Conservation (phyloP, 1,284 basidiomycete species). For the Naganishia sp. region DNA sequence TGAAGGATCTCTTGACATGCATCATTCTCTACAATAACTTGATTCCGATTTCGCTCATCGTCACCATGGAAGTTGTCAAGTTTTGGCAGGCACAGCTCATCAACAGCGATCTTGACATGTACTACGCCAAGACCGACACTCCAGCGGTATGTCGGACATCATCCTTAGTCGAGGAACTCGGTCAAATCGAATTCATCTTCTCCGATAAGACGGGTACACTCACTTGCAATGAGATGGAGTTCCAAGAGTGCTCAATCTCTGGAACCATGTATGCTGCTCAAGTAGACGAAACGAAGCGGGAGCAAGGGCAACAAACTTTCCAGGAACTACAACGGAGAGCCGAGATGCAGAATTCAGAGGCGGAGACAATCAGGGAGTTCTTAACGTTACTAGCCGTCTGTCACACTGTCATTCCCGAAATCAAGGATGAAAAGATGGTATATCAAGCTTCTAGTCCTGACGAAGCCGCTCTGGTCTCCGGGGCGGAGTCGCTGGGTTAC, state of each 20-base stretch:
- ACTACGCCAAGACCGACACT: constrained; percentile 90
- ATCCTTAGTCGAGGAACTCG: constrained; percentile 95
- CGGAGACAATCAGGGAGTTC: constrained; percentile 77
- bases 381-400: constrained; percentile 89
- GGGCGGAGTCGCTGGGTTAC: constrained; percentile 89
- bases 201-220: constrained; percentile 98
- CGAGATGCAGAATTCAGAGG: constrained; percentile 64
- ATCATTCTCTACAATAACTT: constrained; percentile 99
- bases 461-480: constrained; percentile 92
- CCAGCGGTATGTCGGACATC: constrained; percentile 96
- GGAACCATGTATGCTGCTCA: constrained; percentile 86
- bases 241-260: constrained; percentile 83
- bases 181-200: constrained; percentile 98
- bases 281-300: constrained; percentile 78
- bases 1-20: constrained; percentile 85
- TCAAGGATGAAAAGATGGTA: constrained; percentile 74
- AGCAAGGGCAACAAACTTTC: constrained; percentile 57
- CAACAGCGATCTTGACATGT: constrained; percentile 96
- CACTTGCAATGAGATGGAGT: constrained; percentile 98
- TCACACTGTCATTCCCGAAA: constrained; percentile 98
- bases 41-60: constrained; percentile 97
- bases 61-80: constrained; percentile 99
- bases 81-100: constrained; percentile 96
- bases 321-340: constrained; percentile 46
- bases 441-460: constrained; percentile 98